These are phyloP conservation scores for Pelomyxa schiedti DNA, from an alignment of 78 protist species.

Conservation along the genomic window DNA sequence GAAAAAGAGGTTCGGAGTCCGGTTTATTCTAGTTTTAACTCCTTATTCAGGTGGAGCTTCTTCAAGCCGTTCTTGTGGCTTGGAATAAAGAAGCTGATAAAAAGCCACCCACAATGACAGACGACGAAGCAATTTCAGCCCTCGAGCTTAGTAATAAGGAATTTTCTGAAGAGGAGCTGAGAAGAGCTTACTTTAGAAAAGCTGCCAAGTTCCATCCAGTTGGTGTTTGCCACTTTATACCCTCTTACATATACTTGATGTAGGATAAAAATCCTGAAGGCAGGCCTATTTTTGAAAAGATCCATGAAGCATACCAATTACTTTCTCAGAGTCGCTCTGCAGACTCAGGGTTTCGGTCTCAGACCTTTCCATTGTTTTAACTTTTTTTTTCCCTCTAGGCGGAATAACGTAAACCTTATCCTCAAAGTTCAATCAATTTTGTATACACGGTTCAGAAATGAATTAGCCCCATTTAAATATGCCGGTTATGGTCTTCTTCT, in stretches of 20 bases:
- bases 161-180: constrained; percentile 23
- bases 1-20: neutral
- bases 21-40: neutral
- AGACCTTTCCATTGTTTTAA: no score
- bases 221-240: no score
- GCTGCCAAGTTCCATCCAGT: constrained; percentile 72
- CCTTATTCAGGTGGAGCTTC: neutral
- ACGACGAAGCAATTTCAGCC: neutral
- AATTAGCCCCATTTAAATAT: constrained; percentile 62
- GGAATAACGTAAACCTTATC: constrained; percentile 19
- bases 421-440: constrained; percentile 64
- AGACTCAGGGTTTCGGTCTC: neutral
- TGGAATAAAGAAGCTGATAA: constrained; percentile 3
- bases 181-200: constrained; percentile 62
- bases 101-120: neutral
- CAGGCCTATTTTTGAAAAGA: constrained; percentile 58
- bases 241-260: no score
- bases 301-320: neutral
- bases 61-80: neutral
- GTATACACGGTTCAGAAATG: constrained; percentile 38
- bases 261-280: constrained; percentile 74
- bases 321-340: neutral
- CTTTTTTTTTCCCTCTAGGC: neutral
- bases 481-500: constrained; percentile 67
- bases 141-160: neutral